phyloP scores from a whole-genome alignment of 2,329 filamentous ascomycete species.

The Cercospora citrullina region DNA sequence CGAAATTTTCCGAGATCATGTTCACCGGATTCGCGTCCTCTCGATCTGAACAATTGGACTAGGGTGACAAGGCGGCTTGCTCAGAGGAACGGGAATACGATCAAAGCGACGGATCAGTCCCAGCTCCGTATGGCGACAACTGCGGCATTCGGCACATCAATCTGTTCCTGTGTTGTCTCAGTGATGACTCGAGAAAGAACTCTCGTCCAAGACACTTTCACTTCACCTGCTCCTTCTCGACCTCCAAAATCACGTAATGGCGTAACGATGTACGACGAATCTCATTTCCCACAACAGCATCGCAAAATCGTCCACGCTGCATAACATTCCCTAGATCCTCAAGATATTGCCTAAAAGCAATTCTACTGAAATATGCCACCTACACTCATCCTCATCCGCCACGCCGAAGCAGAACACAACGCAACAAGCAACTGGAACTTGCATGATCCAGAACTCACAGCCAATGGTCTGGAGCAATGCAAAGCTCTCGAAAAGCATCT shows the following conservation, averaged over 20 bases:
- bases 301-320: background rate
- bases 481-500: constrained; percentile 43
- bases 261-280: no score
- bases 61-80: background rate
- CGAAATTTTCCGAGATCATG: background rate
- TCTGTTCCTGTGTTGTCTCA: background rate
- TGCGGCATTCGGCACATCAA: background rate
- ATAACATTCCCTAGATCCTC: background rate
- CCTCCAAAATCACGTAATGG: background rate
- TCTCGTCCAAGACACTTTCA: background rate
- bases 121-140: background rate
- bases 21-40: background rate
- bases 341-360: background rate
- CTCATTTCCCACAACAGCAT: background rate
- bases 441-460: constrained; percentile 46
- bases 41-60: background rate
- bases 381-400: constrained; percentile 49
- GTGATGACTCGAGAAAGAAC: background rate
- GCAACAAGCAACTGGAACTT: constrained; percentile 44
- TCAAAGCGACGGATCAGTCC: background rate
- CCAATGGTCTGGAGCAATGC: constrained; percentile 46
- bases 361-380: constrained; percentile 38
- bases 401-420: constrained; percentile 50
- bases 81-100: background rate
- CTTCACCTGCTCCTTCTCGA: background rate